Evolutionary conservation across 139 green algal species (phyloP).

Genomic region (Zygnema cylindricum): DNA sequence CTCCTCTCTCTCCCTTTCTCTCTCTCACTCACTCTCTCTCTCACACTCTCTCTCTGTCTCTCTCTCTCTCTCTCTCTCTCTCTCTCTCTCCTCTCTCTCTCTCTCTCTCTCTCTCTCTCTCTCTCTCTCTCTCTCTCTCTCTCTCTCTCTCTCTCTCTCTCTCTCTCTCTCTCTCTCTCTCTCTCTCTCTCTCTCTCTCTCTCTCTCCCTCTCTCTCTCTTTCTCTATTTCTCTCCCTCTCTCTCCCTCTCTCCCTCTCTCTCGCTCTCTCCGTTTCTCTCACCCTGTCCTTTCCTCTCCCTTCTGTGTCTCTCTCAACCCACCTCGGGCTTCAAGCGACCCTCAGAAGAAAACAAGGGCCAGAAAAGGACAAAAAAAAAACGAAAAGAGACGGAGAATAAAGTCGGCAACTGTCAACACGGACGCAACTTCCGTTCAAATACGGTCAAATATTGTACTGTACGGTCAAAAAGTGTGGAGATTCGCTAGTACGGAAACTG

Average conservation of each 20-base stretch:
- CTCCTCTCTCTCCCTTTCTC: slow-evolving; percentile 20
- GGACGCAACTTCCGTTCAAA: no score
- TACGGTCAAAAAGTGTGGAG: no score
- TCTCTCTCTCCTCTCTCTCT: slow-evolving; percentile 17
- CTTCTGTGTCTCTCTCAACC: neutral
- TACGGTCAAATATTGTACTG: no score
- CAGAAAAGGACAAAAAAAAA: no score
- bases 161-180: slow-evolving; percentile 12
- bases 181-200: no score
- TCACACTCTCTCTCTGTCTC: slow-evolving; percentile 8
- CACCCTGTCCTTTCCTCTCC: slow-evolving; percentile 3
- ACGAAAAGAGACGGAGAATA: no score
- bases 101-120: neutral
- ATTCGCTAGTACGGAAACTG: no score
- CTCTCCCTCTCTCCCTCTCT: slow-evolving; percentile 8
- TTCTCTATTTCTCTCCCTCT: neutral
- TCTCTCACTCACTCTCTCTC: slow-evolving; percentile 11
- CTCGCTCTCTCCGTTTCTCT: neutral
- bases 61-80: slow-evolving; percentile 27
- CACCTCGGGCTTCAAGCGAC: no score
- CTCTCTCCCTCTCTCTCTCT: no score
- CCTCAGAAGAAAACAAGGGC: no score
- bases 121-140: slow-evolving; percentile 11
- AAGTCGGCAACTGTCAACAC: no score
- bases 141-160: slow-evolving; percentile 10